Evolutionary conservation across 202 grass and related monocot species (phyloP).

Genomic region (Dendrocalamus latiflorus): DNA sequence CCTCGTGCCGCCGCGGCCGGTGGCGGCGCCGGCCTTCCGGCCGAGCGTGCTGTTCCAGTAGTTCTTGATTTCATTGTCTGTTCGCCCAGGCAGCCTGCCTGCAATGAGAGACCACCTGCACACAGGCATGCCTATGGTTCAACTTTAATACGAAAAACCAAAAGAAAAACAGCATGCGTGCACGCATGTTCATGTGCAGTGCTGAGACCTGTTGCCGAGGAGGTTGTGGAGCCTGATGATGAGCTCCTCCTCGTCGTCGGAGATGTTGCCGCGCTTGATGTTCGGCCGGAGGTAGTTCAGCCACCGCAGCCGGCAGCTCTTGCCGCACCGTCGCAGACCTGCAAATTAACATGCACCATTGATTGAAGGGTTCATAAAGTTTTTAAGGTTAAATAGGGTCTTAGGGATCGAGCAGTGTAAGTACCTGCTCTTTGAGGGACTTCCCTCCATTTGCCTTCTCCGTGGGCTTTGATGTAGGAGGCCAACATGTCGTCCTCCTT

Average conservation of each 20-base stretch:
- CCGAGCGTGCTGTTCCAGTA: constrained; percentile 96
- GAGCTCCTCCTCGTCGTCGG: constrained; percentile 82
- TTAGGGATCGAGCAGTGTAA: no score
- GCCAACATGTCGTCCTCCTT: constrained; percentile 54
- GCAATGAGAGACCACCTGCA: constrained; percentile 82
- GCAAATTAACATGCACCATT: background rate
- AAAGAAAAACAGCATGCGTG: background rate
- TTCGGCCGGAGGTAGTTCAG: constrained; percentile 86
- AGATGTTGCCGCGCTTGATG: constrained; percentile 93
- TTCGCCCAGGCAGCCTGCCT: constrained; percentile 83
- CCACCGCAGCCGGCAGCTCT: constrained; percentile 96
- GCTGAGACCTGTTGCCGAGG: constrained; percentile 66
- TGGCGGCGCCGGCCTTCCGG: constrained; percentile 20
- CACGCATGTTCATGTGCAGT: no score
- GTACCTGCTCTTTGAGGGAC: constrained; percentile 67
- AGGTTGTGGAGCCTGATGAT: constrained; percentile 78
- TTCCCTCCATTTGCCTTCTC: constrained; percentile 79
- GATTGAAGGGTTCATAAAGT: background rate
- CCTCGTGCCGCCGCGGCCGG: background rate
- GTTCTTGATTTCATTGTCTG: constrained; percentile 99
- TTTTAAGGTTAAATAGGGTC: no score
- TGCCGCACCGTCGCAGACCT: constrained; percentile 77
- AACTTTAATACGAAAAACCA: background rate
- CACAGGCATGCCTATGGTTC: background rate
- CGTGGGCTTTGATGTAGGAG: constrained; percentile 59